Evolutionary conservation across 225 moss, liverwort and hornwort genomes (phyloP).

Genomic region (Polytrichum commune): DNA sequence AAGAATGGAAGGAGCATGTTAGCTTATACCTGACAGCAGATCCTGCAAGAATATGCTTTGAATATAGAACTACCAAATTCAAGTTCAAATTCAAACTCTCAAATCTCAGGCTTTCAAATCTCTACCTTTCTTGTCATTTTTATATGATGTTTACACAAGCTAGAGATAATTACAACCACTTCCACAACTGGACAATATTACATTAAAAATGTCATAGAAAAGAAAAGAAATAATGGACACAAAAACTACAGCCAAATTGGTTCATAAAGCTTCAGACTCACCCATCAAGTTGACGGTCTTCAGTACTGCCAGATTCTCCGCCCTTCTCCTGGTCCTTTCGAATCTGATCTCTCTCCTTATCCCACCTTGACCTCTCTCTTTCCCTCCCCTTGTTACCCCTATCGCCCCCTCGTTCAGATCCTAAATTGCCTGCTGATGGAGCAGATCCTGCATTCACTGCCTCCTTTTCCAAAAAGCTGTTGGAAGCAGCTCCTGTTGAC

Average conservation of each 20-base stretch:
- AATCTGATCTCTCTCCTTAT: slow-evolving; percentile 43
- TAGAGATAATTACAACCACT: no score
- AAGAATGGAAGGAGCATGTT: not conserved
- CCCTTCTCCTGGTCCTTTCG: slow-evolving; percentile 31
- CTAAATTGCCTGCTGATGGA: slow-evolving; percentile 25
- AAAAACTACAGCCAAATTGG: no score
- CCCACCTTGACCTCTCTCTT: slow-evolving; percentile 64
- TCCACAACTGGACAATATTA: no score
- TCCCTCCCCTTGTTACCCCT: slow-evolving; percentile 33
- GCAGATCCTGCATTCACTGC: slow-evolving; percentile 30
- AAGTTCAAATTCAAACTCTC: not conserved
- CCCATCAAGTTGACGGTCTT: slow-evolving; percentile 42
- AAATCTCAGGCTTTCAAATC: not conserved
- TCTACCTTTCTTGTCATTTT: no score
- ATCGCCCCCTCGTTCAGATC: slow-evolving; percentile 24
- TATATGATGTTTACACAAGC: not conserved
- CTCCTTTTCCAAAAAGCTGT: slow-evolving; percentile 13
- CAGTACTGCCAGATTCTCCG: slow-evolving; percentile 39
- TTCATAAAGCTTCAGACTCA: slow-evolving; percentile 12
- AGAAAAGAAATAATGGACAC: no score
- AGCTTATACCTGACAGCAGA: not conserved
- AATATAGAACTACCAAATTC: not conserved
- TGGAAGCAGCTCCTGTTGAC: slow-evolving; percentile 10
- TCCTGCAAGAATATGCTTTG: not conserved
- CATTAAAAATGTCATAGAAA: no score